Evolutionary conservation across 805 yeast genomes (phyloP), one percentile per base, ranked within the genome.

Genomic region (Ogataea wickerhamii): DNA sequence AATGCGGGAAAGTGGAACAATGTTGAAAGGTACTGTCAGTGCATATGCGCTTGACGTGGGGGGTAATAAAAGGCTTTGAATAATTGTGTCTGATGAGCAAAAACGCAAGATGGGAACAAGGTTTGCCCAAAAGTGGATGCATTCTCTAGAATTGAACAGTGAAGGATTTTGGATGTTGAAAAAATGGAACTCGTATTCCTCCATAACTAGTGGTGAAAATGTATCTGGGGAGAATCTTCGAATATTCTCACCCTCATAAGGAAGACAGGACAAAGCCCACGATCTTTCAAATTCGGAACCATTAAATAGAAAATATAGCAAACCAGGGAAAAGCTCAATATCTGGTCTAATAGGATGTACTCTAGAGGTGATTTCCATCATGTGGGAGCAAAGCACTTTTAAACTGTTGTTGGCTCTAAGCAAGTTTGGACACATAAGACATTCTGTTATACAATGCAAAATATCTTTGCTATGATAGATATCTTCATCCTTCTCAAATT

Each of bases 141-240:
- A 71, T 1, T 55, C 49, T 0, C 47, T 55, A 13, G 66, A 72
- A 13, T 63, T 64, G 57, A 72, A 81, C 41, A 58, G 65, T 1
- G 61, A 55, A 0, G 78, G 76, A 46, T 75, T 65, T 52, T 81
- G 87, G 32, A 80, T 67, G 28, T 66, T 60, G 38, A 71, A 66
- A 16, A 75, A 61, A 51, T 80, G 79, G 2, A 61, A 48, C 33
- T 67, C 70, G 41, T 72, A 74, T 51, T 83, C 89, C 48, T 79
- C 83, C 5, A 72, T 46, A 1, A 78, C 53, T 23, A 74, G 64
- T 6, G 61, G 47, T 11, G 66, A 56, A 28, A 65, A 48, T 29
- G 55, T 58, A 10, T 48, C 30, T 10, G 28, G 30, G 2, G 32
- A 27, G 18, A 46, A 25, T 13, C n/a, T 12, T 11, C 28, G 28